Evolutionary conservation across 2,329 filamentous ascomycete genomes (phyloP).

Genomic region (Helminthosporium solani): DNA sequence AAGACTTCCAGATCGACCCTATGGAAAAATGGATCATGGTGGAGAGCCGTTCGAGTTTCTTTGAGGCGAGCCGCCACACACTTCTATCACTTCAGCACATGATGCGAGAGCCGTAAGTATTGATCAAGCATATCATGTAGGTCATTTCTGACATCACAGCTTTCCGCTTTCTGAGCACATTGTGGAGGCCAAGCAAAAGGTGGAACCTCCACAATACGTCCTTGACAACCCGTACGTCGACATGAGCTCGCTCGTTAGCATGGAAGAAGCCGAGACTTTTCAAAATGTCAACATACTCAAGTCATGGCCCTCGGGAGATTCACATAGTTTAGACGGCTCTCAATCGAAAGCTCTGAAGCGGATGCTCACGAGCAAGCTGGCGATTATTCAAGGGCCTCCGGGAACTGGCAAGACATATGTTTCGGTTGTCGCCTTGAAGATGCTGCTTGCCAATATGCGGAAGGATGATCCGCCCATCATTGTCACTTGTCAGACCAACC

Average conservation of each 20-base stretch:
- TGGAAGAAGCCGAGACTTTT: constrained; percentile 40
- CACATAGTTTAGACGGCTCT: constrained; percentile 63
- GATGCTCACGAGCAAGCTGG: constrained; percentile 70
- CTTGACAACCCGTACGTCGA: constrained; percentile 51
- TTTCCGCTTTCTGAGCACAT: constrained; percentile 66
- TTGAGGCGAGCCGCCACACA: constrained; percentile 72
- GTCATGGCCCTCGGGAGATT: constrained; percentile 53
- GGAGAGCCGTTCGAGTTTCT: constrained; percentile 72
- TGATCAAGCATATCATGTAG: too few species aligned
- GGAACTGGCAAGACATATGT: constrained; percentile 80
- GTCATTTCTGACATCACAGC: too few species aligned
- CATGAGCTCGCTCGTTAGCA: constrained; percentile 49
- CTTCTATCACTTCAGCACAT: constrained; percentile 70
- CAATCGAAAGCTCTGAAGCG: constrained; percentile 68
- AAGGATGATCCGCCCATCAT: constrained; percentile 67
- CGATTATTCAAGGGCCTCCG: constrained; percentile 82
- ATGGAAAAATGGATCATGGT: constrained; percentile 73
- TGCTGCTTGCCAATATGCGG: constrained; percentile 61
- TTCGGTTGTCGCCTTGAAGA: constrained; percentile 69
- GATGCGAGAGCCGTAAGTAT: constrained; percentile 57
- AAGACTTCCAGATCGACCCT: constrained; percentile 68
- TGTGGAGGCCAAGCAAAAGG: constrained; percentile 49
- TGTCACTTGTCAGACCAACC: constrained; percentile 84
- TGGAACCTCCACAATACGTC: constrained; percentile 57
- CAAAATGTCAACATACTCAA: constrained; percentile 56